phyloP scores from a whole-genome alignment of 1,284 basidiomycete species.

The Dichomitus squalens region DNA sequence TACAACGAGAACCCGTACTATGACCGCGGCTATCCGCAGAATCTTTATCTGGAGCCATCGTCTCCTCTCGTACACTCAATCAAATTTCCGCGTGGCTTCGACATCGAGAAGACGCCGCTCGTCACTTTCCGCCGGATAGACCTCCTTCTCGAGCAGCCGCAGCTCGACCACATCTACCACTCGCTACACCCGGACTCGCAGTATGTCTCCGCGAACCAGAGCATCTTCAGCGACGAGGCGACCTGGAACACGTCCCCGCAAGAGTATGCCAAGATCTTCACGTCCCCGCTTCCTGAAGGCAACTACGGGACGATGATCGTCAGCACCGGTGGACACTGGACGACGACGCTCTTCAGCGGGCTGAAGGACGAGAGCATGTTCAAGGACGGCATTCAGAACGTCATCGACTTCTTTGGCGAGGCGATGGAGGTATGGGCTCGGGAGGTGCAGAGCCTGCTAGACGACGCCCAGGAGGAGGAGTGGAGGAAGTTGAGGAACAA shows the following conservation, averaged over 20 bases:
- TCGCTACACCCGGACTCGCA: conserved; percentile 24
- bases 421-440: conserved; percentile 57
- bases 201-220: conserved; percentile 3
- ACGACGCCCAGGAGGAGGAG: conserved; percentile 15
- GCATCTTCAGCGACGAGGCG: conserved; percentile 56
- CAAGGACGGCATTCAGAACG: conserved; percentile 49
- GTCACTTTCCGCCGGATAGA: conserved; percentile 67
- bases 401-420: conserved; percentile 55
- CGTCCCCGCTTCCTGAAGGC: conserved; percentile 44
- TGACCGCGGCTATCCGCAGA: conserved; percentile 65
- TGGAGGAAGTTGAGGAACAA: conserved; percentile 12
- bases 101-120: conserved; percentile 57
- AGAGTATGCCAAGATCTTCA: conserved; percentile 54
- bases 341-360: conserved; percentile 53
- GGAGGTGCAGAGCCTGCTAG: conserved; percentile 46
- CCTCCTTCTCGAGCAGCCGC: conserved; percentile 51
- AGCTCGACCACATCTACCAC: conserved; percentile 50
- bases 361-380: conserved; percentile 41
- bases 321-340: conserved; percentile 71
- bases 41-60: conserved; percentile 56
- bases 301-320: conserved; percentile 63
- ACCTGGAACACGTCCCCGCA: conserved; percentile 54
- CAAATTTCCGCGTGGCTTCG: conserved; percentile 51
- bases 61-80: conserved; percentile 50
- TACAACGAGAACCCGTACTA: conserved; percentile 54